Base-by-base conservation (phyloP, 2,329 filamentous ascomycete species). In the Neurospora sp. region DNA sequence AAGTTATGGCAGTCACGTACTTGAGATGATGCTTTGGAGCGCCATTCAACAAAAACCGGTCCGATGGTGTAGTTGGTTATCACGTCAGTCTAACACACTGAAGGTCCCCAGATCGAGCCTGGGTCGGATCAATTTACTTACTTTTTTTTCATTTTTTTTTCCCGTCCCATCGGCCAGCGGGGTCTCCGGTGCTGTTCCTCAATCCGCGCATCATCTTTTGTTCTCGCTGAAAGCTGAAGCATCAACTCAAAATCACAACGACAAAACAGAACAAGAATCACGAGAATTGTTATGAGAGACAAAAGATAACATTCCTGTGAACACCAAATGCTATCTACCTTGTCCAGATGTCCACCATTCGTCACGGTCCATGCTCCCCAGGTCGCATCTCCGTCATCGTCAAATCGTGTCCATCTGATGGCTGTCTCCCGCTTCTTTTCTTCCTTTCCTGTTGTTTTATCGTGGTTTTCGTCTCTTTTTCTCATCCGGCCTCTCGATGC, bases 51-150 rank as follows among this genome's bases (percentile, higher is more conserved):
- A 4, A 36, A 62, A 62, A 62, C 9, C 46, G 74, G 74, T 74
- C 69, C 71, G 71, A 73, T 78, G 76, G 76, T 78, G 77, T 78
- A 78, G 81, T 82, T 82, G 81, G 80, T 82, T 82, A 82, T 82
- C 81, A 82, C 81, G 78, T 82, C 80, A 82, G 81, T 82, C 80
- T 82, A 83, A 83, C 80, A 78, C 76, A 76, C 75, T 77, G 75
- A 78, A 78, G 76, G 76, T 77, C 75, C 73, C 72, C 75, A 74
- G 76, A 75, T 77, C 76, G 69, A 77, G 68, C 75, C 75, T 73
- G 75, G 73, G 72, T 74, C 71, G 73, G 66, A 75, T 75, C 73
- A 74, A 38, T 0, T 62, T 9, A 62, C 28, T 62, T 36, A n/a
- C 52, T 17, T 36, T 62, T 52, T 52, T 58, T 15, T 10, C 3